Conservation (phyloP, 73 alveolate genomes). For the Paramecium tetraurelia region DNA sequence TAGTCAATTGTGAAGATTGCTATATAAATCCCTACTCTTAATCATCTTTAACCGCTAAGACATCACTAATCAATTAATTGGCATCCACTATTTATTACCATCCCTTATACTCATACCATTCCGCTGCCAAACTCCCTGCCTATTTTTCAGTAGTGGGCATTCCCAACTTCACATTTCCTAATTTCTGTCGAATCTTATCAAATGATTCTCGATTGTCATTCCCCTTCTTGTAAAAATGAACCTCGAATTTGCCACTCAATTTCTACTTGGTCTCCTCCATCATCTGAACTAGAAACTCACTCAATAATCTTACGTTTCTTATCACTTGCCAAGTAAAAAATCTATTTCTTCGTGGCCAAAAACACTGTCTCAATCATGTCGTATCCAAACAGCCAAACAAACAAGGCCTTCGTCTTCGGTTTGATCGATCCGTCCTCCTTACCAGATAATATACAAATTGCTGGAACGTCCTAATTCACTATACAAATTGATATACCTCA, state of each 20-base stretch:
- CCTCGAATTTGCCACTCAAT: background rate
- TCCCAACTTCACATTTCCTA: background rate
- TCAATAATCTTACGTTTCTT: slow-evolving; percentile 44
- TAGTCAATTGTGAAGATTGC: background rate
- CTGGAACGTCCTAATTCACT: background rate
- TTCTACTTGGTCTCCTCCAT: background rate
- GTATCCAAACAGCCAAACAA: slow-evolving; percentile 59
- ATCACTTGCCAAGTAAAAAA: slow-evolving; percentile 44
- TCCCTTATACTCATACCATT: slow-evolving; percentile 40
- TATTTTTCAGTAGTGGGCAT: background rate
- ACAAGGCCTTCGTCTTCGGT: slow-evolving; percentile 53
- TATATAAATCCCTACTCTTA: slow-evolving; percentile 15
- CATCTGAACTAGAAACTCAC: slow-evolving; percentile 13
- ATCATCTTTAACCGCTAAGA: slow-evolving; percentile 55
- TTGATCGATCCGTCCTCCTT: slow-evolving; percentile 54
- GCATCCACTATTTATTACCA: background rate
- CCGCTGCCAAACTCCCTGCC: background rate
- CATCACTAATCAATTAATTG: background rate
- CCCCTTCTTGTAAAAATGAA: background rate
- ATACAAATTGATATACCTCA: background rate
- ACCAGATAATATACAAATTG: slow-evolving; percentile 46
- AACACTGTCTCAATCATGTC: slow-evolving; percentile 60
- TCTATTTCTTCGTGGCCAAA: slow-evolving; percentile 39
- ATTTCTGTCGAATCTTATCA: background rate
- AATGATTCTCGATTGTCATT: background rate